phyloP scores from a whole-genome alignment of 139 green algal species.

The Edaphochlamys debaryana region DNA sequence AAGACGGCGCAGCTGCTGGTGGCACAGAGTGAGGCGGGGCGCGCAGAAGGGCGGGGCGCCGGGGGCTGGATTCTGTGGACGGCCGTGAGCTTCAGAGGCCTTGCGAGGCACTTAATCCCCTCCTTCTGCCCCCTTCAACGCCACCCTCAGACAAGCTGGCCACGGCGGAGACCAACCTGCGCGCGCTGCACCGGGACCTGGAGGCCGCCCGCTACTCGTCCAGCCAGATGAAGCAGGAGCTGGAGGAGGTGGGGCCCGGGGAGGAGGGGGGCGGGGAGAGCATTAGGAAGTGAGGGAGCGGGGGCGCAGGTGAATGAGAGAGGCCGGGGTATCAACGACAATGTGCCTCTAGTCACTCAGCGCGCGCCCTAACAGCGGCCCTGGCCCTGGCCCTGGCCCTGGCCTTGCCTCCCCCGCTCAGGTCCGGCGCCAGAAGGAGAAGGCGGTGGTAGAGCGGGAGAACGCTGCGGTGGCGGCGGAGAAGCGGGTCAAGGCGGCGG shows the following conservation, averaged over 20 bases:
- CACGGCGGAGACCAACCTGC: conserved; percentile 33
- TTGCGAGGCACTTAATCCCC: too few relatives aligned
- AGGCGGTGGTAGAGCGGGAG: conserved; percentile 58
- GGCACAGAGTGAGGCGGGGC: conserved; percentile 42
- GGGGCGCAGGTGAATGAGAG: not conserved
- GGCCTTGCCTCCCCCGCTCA: too few relatives aligned
- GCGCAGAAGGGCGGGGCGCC: too few relatives aligned
- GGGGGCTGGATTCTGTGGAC: too few relatives aligned
- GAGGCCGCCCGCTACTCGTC: conserved; percentile 29
- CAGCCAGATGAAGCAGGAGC: conserved; percentile 34
- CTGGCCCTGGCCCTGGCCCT: too few relatives aligned
- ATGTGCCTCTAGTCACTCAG: too few relatives aligned
- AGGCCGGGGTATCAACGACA: too few relatives aligned
- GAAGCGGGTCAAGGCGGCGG: conserved; percentile 50
- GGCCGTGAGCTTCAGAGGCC: too few relatives aligned
- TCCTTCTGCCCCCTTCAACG: too few relatives aligned
- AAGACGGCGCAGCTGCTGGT: conserved; percentile 39
- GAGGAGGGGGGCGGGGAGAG: not conserved
- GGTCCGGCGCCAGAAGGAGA: conserved; percentile 62
- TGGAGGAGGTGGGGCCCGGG: conserved; percentile 30
- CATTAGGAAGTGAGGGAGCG: not conserved
- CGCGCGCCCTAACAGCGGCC: too few relatives aligned
- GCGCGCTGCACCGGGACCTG: conserved; percentile 25
- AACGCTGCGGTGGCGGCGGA: conserved; percentile 39
- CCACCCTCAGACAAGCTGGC: conserved; percentile 56